These are phyloP conservation scores for Phytophthora constricta DNA, from an alignment of 352 stramenopile genomes.

Conservation along the genomic window DNA sequence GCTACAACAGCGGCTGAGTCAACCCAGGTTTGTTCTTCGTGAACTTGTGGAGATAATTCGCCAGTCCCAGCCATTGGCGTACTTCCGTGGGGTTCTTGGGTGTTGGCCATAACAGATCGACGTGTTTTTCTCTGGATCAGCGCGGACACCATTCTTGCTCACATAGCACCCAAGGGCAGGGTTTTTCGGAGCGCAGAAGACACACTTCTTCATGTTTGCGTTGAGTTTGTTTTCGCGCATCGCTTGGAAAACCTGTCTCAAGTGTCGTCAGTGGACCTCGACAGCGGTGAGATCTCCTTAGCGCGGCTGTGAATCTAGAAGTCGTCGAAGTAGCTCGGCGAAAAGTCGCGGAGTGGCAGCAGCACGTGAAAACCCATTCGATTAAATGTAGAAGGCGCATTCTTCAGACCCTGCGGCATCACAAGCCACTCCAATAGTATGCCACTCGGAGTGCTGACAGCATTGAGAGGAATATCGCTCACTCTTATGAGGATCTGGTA, in stretches of 20 bases:
- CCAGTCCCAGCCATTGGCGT: conserved; percentile 11
- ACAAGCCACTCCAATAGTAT: conserved; percentile 24
- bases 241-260: conserved; percentile 7
- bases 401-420: too few relatives aligned
- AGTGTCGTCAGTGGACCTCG: not conserved
- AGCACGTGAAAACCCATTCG: too few relatives aligned
- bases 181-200: not conserved
- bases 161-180: not conserved
- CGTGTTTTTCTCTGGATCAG: too few relatives aligned
- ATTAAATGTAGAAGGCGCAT: too few relatives aligned
- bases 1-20: conserved; percentile 5
- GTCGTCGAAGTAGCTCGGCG: conserved; percentile 13
- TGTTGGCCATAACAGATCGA: too few relatives aligned
- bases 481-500: conserved; percentile 34
- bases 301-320: conserved; percentile 5
- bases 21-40: conserved; percentile 7
- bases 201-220: not conserved
- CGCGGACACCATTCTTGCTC: conserved; percentile 6
- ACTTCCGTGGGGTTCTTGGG: too few relatives aligned
- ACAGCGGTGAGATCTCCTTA: not conserved
- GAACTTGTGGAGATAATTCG: conserved; percentile 23
- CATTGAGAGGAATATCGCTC: conserved; percentile 15
- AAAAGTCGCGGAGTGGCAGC: conserved; percentile 4
- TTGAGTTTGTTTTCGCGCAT: conserved; percentile 8
- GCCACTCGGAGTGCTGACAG: conserved; percentile 22